These are phyloP conservation scores for Kodamaea ohmeri DNA, from an alignment of 1,139 yeast genomes.

Conservation along the genomic window DNA sequence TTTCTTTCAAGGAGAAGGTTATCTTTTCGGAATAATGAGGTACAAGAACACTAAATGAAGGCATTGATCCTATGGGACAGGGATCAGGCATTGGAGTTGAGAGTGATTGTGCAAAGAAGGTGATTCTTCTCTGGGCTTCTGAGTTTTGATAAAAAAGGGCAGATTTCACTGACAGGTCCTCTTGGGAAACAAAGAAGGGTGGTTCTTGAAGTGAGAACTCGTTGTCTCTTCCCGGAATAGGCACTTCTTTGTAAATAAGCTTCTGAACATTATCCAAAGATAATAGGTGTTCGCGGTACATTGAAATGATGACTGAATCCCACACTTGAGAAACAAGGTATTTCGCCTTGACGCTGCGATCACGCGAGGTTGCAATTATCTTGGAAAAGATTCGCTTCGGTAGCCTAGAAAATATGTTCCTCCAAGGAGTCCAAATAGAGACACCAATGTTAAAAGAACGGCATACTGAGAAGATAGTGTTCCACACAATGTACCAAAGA, in stretches of 20 bases:
- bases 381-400: slow-evolving; percentile 52
- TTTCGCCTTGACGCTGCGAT: slow-evolving; percentile 32
- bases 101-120: slow-evolving; percentile 54
- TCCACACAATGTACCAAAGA: slow-evolving; percentile 56
- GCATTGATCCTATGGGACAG: slow-evolving; percentile 42
- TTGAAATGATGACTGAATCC: slow-evolving; percentile 53
- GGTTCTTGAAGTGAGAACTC: slow-evolving; percentile 41
- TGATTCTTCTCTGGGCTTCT: slow-evolving; percentile 50
- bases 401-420: slow-evolving; percentile 48
- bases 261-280: slow-evolving; percentile 50
- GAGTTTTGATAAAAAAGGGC: slow-evolving; percentile 35
- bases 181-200: slow-evolving; percentile 48
- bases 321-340: slow-evolving; percentile 46
- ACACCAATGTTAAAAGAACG: slow-evolving; percentile 50
- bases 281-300: slow-evolving; percentile 55
- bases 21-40: slow-evolving; percentile 55
- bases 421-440: slow-evolving; percentile 59
- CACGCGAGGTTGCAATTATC: slow-evolving; percentile 33
- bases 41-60: slow-evolving; percentile 49
- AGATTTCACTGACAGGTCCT: slow-evolving; percentile 42
- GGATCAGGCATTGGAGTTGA: slow-evolving; percentile 54
- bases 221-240: slow-evolving; percentile 24
- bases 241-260: slow-evolving; percentile 41
- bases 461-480: slow-evolving; percentile 48
- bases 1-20: slow-evolving; percentile 45